Conservation (phyloP, 2,329 filamentous ascomycete species). For the Penicillium sp. region DNA sequence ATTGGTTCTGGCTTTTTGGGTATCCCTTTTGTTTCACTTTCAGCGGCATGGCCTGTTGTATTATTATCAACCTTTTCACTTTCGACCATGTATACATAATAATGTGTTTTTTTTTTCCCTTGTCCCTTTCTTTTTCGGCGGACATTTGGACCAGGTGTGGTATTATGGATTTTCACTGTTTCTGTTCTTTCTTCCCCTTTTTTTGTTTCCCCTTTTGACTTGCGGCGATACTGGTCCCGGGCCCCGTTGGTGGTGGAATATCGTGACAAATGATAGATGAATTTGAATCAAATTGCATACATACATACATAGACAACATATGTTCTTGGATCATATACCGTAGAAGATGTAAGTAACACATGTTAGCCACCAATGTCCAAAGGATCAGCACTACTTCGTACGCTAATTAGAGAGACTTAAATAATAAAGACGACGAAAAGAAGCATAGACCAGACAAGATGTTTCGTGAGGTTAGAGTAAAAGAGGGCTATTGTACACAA, state of each 20-base stretch:
- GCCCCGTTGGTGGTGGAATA: background rate
- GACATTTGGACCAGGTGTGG: background rate
- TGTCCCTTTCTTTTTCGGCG: background rate
- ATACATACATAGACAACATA: background rate
- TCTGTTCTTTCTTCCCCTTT: background rate
- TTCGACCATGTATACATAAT: slow-evolving; percentile 23
- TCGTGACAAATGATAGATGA: slow-evolving; percentile 7
- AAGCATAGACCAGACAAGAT: slow-evolving; percentile 1
- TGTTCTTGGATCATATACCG: background rate
- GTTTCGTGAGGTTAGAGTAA: slow-evolving; percentile 5
- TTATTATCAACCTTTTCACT: slow-evolving; percentile 18
- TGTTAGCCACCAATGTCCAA: background rate
- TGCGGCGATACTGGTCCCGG: background rate
- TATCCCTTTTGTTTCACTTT: slow-evolving; percentile 12
- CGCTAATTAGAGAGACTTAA: background rate
- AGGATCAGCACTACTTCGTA: background rate
- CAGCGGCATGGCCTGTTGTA: slow-evolving; percentile 19
- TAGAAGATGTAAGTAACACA: background rate
- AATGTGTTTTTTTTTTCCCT: slow-evolving; percentile 5
- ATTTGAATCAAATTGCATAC: slow-evolving; percentile 3
- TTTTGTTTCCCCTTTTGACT: background rate
- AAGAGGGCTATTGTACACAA: slow-evolving; percentile 10
- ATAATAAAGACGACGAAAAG: background rate
- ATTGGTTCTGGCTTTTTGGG: slow-evolving; percentile 7
- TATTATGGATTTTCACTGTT: background rate